These are phyloP conservation scores for Bjerkandera adusta DNA, from an alignment of 1,284 basidiomycete genomes.

Conservation along the genomic window DNA sequence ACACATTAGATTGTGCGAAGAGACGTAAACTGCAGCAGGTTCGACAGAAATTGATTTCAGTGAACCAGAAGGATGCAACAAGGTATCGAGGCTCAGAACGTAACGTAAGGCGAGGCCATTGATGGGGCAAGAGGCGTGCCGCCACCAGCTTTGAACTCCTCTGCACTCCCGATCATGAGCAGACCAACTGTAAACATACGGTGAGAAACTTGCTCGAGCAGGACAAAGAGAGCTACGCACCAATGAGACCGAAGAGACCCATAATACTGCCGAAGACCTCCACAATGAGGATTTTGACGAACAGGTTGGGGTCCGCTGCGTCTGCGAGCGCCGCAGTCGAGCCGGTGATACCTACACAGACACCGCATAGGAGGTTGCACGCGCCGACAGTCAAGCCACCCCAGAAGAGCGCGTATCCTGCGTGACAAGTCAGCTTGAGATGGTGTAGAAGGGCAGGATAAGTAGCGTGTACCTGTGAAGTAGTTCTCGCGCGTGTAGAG, in stretches of 20 bases:
- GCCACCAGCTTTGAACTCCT: constrained; percentile 45
- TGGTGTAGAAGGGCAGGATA: constrained; percentile 2
- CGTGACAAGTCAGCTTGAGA: not conserved
- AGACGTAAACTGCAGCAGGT: no score
- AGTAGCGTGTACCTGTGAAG: constrained; percentile 70
- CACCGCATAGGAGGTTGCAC: constrained; percentile 92
- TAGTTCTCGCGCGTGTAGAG: constrained; percentile 85
- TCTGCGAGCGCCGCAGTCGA: constrained; percentile 91
- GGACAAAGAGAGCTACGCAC: constrained; percentile 44
- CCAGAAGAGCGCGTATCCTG: constrained; percentile 92
- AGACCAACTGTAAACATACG: constrained; percentile 52
- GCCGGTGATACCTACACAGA: constrained; percentile 89
- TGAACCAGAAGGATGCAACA: no score
- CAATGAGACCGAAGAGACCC: constrained; percentile 89
- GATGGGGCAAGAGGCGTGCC: no score
- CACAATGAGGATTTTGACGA: constrained; percentile 93
- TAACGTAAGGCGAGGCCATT: no score
- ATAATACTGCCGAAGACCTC: constrained; percentile 94
- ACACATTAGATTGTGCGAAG: no score
- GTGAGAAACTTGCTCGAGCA: not conserved
- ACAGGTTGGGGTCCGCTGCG: constrained; percentile 88
- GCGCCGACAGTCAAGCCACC: constrained; percentile 88
- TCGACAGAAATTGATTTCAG: no score
- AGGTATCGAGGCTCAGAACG: no score
- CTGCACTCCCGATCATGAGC: constrained; percentile 59